Percentiles rank a stretch among this genome's conserved stretches.
phyloP scores from a whole-genome alignment of 2,329 filamentous ascomycete species.

The Leptographium procerum region DNA sequence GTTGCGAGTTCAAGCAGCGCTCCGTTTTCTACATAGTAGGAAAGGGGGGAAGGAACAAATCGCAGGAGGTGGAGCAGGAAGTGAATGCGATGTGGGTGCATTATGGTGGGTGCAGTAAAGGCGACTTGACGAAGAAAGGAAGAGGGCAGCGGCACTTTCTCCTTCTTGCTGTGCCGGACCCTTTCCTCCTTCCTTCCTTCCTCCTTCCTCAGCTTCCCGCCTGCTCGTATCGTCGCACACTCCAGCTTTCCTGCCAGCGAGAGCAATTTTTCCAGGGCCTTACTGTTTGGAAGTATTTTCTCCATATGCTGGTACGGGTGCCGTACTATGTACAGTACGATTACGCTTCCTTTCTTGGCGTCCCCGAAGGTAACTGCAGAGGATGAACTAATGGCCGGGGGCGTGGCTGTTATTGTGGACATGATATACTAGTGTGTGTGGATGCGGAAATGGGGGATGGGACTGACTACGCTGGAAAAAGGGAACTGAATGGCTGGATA shows the following conservation, averaged over 20 bases:
- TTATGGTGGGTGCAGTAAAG: neutral
- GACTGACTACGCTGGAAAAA: neutral
- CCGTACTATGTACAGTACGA: neutral
- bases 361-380: neutral
- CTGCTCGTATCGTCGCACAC: neutral
- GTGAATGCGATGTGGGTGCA: conserved; percentile 1
- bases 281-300: neutral
- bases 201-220: neutral
- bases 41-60: neutral
- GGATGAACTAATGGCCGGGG: neutral
- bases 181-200: neutral
- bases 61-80: neutral
- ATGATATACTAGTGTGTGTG: neutral
- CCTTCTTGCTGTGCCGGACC: neutral
- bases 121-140: neutral
- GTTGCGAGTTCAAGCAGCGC: neutral
- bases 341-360: neutral
- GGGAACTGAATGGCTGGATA: neutral
- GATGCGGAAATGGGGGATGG: neutral
- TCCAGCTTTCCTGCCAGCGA: neutral
- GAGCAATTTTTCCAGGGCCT: neutral
- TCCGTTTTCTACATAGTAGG: neutral
- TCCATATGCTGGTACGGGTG: neutral
- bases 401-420: neutral
- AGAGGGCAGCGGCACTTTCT: neutral